Conservation (phyloP, 2,329 filamentous ascomycete species). For the Elsinoe arachidis region DNA sequence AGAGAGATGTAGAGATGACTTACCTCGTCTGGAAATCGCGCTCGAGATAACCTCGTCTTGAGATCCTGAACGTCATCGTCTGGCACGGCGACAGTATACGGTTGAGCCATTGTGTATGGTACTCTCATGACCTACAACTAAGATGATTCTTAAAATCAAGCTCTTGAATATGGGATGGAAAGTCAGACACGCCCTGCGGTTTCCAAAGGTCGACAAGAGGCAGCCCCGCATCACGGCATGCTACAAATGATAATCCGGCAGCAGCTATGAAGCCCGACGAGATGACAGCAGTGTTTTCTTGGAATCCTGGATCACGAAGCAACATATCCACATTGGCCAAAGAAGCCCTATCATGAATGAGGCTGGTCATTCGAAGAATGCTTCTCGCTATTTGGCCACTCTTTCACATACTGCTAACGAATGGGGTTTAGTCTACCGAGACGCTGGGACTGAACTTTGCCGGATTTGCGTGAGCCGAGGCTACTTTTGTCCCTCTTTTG, state of each 20-base stretch:
- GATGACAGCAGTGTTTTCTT: no score
- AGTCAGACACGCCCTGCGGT: neutral
- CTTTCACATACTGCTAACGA: neutral
- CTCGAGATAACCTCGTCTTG: slow-evolving; percentile 45
- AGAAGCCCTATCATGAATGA: no score
- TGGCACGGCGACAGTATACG: slow-evolving; percentile 45
- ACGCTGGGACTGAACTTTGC: neutral
- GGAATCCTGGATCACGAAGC: neutral
- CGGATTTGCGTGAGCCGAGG: neutral
- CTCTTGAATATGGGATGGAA: neutral
- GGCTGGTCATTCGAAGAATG: no score
- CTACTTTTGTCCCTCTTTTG: neutral
- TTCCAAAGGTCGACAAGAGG: neutral
- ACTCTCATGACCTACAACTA: neutral
- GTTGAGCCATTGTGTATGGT: neutral
- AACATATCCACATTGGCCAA: neutral
- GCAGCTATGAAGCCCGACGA: no score
- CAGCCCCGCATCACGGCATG: slow-evolving; percentile 1
- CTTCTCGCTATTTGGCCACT: neutral
- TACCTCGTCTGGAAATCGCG: slow-evolving; percentile 50
- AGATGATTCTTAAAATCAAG: neutral
- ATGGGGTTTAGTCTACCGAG: neutral
- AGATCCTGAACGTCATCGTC: slow-evolving; percentile 46
- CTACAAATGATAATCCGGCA: neutral
- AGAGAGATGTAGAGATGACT: neutral